phyloP scores from a whole-genome alignment of 768 basidiomycete genomes.

The Lyophyllum atratum region DNA sequence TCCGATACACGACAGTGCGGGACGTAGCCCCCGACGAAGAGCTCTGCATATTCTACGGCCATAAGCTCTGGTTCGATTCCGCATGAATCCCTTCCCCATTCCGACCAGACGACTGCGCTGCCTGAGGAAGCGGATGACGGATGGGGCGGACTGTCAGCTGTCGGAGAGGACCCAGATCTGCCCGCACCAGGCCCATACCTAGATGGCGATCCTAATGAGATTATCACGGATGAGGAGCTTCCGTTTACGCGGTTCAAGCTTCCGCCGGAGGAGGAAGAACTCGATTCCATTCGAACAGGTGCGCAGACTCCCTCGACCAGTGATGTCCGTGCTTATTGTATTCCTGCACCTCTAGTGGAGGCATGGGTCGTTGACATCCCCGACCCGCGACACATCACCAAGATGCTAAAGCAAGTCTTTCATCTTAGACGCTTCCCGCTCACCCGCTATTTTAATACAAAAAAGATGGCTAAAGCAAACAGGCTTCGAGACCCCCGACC shows the following conservation, averaged over 20 bases:
- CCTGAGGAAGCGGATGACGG: slow-evolving; percentile 16
- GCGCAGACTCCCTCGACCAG: slow-evolving; percentile 16
- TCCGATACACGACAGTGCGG: slow-evolving; percentile 60
- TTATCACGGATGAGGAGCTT: slow-evolving; percentile 57
- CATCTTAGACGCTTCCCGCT: neutral
- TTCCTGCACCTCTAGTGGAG: slow-evolving; percentile 43
- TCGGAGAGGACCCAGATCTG: slow-evolving; percentile 13
- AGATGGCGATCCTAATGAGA: slow-evolving; percentile 42
- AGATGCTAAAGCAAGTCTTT: slow-evolving; percentile 59
- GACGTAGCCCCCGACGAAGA: slow-evolving; percentile 64
- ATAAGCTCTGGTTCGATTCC: slow-evolving; percentile 64
- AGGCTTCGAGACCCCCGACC: slow-evolving; percentile 58
- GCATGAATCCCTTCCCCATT: slow-evolving; percentile 20
- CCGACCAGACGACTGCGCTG: neutral
- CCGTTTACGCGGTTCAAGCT: slow-evolving; percentile 68
- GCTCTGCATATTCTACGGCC: slow-evolving; percentile 78
- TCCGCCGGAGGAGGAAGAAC: slow-evolving; percentile 63
- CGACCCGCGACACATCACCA: slow-evolving; percentile 56
- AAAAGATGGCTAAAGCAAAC: slow-evolving; percentile 70
- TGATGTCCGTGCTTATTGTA: neutral
- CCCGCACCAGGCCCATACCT: slow-evolving; percentile 26
- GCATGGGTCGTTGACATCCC: slow-evolving; percentile 82
- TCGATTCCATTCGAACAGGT: slow-evolving; percentile 60
- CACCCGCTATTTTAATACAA: neutral
- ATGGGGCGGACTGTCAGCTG: slow-evolving; percentile 32